Evolutionary conservation across 2,329 filamentous ascomycete species (phyloP).

Genomic region (Magnaporthales sp.): DNA sequence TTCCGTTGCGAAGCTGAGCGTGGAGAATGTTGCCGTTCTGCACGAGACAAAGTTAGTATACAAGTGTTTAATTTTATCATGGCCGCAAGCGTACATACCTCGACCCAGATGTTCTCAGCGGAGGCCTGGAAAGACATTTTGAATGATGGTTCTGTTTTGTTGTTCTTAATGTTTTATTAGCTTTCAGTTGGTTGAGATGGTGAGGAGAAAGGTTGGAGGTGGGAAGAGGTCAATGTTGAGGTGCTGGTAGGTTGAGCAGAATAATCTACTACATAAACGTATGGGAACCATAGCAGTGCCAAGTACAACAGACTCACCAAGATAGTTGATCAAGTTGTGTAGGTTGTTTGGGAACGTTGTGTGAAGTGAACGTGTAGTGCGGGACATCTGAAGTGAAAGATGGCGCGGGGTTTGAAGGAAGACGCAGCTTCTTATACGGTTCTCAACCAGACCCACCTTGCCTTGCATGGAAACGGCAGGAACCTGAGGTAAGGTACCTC

Average conservation of each 20-base stretch:
- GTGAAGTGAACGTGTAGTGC: neutral
- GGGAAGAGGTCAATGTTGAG: neutral
- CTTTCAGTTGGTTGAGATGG: neutral
- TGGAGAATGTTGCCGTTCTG: constrained; percentile 1
- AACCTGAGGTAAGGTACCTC: neutral
- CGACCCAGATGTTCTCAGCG: constrained; percentile 2
- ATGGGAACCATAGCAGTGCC: neutral
- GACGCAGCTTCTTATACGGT: neutral
- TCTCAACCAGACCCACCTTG: neutral
- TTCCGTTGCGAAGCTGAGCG: neutral
- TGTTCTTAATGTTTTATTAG: neutral
- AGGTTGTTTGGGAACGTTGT: neutral
- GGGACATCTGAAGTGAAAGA: neutral
- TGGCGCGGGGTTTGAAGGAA: neutral
- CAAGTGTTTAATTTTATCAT: neutral
- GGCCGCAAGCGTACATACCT: neutral
- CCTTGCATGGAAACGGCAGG: neutral
- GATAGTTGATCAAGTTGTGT: neutral
- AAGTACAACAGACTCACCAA: neutral
- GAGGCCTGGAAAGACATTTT: constrained; percentile 6
- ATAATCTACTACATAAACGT: neutral
- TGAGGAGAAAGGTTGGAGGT: neutral
- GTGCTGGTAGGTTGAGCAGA: neutral
- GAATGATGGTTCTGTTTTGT: neutral
- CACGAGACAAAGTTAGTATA: neutral